phyloP scores from a whole-genome alignment of 1,139 yeast genomes.

The Candida glucosophila region DNA sequence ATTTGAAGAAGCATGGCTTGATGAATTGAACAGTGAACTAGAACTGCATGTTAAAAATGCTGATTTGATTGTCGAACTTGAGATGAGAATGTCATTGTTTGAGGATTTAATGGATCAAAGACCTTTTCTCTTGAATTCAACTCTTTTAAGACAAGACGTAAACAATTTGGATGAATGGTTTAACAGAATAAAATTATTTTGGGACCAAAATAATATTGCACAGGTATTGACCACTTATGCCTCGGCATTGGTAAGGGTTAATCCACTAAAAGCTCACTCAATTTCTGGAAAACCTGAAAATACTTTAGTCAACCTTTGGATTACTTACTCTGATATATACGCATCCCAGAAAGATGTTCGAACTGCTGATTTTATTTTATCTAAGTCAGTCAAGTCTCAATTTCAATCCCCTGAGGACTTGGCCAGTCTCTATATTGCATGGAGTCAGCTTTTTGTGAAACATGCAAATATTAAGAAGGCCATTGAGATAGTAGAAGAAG shows the following conservation, averaged over 20 bases:
- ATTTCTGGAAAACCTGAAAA: slow-evolving; percentile 13
- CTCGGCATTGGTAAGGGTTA: slow-evolving; percentile 57
- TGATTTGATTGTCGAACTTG: slow-evolving; percentile 22
- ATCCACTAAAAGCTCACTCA: slow-evolving; percentile 47
- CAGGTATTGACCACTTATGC: slow-evolving; percentile 51
- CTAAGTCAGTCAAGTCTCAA: slow-evolving; percentile 66
- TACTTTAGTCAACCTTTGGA: slow-evolving; percentile 55
- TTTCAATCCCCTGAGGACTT: slow-evolving; percentile 55
- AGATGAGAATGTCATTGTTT: slow-evolving; percentile 39
- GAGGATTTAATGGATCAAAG: slow-evolving; percentile 51
- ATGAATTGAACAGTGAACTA: slow-evolving; percentile 22
- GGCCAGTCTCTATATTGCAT: slow-evolving; percentile 57
- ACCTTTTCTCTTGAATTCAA: slow-evolving; percentile 53
- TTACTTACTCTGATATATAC: slow-evolving; percentile 58
- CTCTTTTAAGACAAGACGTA: slow-evolving; percentile 52
- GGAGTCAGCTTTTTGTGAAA: slow-evolving; percentile 64
- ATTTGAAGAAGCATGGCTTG: slow-evolving; percentile 46
- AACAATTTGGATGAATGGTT: slow-evolving; percentile 66
- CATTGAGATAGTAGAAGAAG: slow-evolving; percentile 38
- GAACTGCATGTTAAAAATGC: slow-evolving; percentile 10
- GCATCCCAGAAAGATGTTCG: slow-evolving; percentile 44
- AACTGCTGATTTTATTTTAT: slow-evolving; percentile 56
- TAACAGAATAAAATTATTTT: slow-evolving; percentile 41
- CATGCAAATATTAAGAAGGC: slow-evolving; percentile 46
- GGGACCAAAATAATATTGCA: slow-evolving; percentile 21